phyloP scores from a whole-genome alignment of 2,329 filamentous ascomycete species.

The Calonectria honghensis region DNA sequence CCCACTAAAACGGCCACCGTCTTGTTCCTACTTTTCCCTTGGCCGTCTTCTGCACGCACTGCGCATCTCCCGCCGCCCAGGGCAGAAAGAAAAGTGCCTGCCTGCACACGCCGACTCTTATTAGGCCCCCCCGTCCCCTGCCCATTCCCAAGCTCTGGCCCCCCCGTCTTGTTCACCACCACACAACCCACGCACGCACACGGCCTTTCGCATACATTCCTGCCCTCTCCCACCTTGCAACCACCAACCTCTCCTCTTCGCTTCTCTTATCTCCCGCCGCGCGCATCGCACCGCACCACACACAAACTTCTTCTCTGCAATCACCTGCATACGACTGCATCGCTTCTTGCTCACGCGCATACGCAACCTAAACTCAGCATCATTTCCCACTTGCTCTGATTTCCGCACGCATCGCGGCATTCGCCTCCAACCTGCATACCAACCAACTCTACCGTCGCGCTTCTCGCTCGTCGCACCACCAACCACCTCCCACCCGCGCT shows the following conservation, averaged over 20 bases:
- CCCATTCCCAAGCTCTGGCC: slow-evolving; percentile 46
- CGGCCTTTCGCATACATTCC: slow-evolving; percentile 12
- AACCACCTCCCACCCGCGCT: slow-evolving; percentile 16
- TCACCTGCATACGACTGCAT: background rate
- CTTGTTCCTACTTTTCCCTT: slow-evolving; percentile 23
- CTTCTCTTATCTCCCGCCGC: slow-evolving; percentile 5
- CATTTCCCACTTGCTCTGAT: slow-evolving; percentile 25
- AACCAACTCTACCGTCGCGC: slow-evolving; percentile 30
- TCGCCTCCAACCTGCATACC: slow-evolving; percentile 35
- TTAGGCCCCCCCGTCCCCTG: slow-evolving; percentile 52
- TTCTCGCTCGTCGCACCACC: slow-evolving; percentile 52
- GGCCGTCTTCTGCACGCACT: slow-evolving; percentile 24
- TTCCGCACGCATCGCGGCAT: slow-evolving; percentile 47
- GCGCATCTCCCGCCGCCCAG: slow-evolving; percentile 36
- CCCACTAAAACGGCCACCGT: slow-evolving; percentile 40
- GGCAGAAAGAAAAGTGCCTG: slow-evolving; percentile 15
- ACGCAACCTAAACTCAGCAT: background rate
- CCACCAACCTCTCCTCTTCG: slow-evolving; percentile 16
- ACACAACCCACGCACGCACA: slow-evolving; percentile 40
- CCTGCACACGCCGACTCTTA: slow-evolving; percentile 45
- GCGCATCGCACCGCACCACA: slow-evolving; percentile 12
- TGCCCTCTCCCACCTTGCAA: slow-evolving; percentile 9
- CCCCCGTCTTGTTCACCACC: slow-evolving; percentile 51
- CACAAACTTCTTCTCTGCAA: background rate
- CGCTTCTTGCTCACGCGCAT: background rate